These are phyloP conservation scores for Agapanthus africanus DNA, from an alignment of 106 monocot genomes.

Conservation along the genomic window DNA sequence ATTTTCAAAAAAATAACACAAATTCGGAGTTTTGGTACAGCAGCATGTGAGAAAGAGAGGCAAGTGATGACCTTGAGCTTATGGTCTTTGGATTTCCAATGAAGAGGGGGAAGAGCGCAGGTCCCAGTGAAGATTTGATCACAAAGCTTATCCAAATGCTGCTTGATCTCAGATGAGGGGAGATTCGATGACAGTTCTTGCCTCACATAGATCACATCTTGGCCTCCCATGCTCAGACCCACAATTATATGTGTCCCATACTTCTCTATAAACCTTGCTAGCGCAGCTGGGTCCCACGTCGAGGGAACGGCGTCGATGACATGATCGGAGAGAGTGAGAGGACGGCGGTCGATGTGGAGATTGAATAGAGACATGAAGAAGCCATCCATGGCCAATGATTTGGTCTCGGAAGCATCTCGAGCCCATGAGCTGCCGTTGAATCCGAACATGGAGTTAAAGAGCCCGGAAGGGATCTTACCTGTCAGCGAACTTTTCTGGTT, in stretches of 20 bases:
- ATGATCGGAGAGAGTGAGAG: conserved; percentile 42
- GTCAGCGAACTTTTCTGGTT: conserved; percentile 58
- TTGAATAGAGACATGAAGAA: conserved; percentile 90
- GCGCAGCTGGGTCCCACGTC: conserved; percentile 58
- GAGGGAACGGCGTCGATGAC: conserved; percentile 53
- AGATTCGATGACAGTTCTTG: conserved; percentile 65
- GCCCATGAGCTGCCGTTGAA: conserved; percentile 62
- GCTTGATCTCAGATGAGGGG: conserved; percentile 49
- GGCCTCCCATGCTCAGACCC: conserved; percentile 84
- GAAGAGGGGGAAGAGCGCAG: conserved; percentile 59
- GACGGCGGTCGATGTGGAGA: conserved; percentile 48
- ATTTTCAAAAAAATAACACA: too few relatives aligned
- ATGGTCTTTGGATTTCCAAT: conserved; percentile 33
- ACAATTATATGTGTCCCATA: conserved; percentile 86
- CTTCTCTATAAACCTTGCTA: conserved; percentile 65
- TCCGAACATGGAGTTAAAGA: conserved; percentile 58
- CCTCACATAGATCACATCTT: conserved; percentile 78
- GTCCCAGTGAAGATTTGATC: conserved; percentile 81
- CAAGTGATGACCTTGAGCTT: conserved; percentile 71
- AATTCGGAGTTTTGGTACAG: too few relatives aligned
- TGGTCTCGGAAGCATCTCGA: conserved; percentile 40
- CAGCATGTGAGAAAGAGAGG: too few relatives aligned
- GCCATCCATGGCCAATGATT: conserved; percentile 70
- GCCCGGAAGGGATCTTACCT: conserved; percentile 77
- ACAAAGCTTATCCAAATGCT: conserved; percentile 65